These are phyloP conservation scores for Magnolia sinica DNA, from an alignment of 164 flowering plant genomes.

Conservation along the genomic window DNA sequence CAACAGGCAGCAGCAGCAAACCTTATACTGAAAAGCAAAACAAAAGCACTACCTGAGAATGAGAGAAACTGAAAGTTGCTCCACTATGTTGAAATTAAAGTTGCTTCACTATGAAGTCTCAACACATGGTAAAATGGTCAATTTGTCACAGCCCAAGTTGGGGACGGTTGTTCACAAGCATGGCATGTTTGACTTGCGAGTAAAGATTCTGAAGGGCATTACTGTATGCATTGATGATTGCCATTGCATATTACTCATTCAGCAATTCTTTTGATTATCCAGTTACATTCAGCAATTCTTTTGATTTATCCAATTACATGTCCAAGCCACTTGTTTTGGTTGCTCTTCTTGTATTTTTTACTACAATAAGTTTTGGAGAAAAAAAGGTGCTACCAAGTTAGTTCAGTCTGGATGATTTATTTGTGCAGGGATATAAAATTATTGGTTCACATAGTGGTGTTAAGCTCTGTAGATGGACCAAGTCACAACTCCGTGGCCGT, in stretches of 20 bases:
- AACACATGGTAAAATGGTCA: too few relatives aligned
- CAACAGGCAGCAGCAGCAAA: too few relatives aligned
- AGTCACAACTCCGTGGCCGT: slow-evolving; percentile 96
- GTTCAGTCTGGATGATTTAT: slow-evolving; percentile 1
- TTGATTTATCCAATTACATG: too few relatives aligned
- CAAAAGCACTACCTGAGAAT: too few relatives aligned
- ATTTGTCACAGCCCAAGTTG: too few relatives aligned
- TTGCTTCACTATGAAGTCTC: too few relatives aligned
- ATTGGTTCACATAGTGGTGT: slow-evolving; percentile 99
- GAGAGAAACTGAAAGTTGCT: too few relatives aligned
- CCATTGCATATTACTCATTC: background rate
- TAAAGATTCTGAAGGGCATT: background rate
- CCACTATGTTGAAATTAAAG: too few relatives aligned
- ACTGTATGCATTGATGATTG: background rate
- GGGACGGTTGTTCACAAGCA: background rate
- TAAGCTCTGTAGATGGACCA: slow-evolving; percentile 96
- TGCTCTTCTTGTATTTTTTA: background rate
- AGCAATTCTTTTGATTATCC: background rate
- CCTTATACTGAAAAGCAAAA: too few relatives aligned
- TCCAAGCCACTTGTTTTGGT: background rate
- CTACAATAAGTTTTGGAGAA: background rate
- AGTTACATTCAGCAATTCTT: background rate
- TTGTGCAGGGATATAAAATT: slow-evolving; percentile 89
- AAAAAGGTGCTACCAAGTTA: background rate
- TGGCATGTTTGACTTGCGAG: background rate